Evolutionary conservation across 1,139 yeast genomes (phyloP), one percentile per base, ranked within the genome.

Genomic region (Meyerozyma elateridarum): DNA sequence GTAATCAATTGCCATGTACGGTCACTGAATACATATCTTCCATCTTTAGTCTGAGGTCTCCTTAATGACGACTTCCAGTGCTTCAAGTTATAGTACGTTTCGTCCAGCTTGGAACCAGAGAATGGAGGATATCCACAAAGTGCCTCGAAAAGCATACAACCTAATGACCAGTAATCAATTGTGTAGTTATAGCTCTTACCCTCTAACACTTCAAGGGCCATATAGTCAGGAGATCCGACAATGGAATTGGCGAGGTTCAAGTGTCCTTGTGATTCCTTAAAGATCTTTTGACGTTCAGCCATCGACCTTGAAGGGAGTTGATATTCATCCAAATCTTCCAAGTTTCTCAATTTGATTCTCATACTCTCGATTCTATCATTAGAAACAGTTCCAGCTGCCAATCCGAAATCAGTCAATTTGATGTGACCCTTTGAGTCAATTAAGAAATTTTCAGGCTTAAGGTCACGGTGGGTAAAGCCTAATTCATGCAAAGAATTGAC

Each of bases 91-190:
- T 89, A 77, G 59, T 93, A 93, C 0, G 98, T 91, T 56, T 93
- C 98, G 50, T 91, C 95, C 32, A 91, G 85, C 30, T 85, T 78
- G 24, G 89, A 77, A 1, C 98, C 99, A 29, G 95, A 82, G 53
- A 93, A 93, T 29, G 99, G 99, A 2, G 99, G 95, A 57, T 85
- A 93, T 1, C 97, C 96, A 33, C 88, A 85, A 48, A 89, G 73
- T 40, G 95, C 85, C 57, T 89, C 97, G 52, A 84, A 89, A 16
- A 89, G 65, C 76, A 85, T 85, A 58, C 98, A 93, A 2, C 98
- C 99, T 35, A 93, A 70, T 0, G 97, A 89, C 99, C 99, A 93
- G 58, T 93, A 93, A 64, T 93, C 99, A 40, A 93, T 94, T 13
- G 98, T 89, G 54, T 82, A 89, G 54, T 93, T 96, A 56, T 93